Base-by-base conservation (phyloP, 352 stramenopile genomes). In the Phytopythium sindhum region DNA sequence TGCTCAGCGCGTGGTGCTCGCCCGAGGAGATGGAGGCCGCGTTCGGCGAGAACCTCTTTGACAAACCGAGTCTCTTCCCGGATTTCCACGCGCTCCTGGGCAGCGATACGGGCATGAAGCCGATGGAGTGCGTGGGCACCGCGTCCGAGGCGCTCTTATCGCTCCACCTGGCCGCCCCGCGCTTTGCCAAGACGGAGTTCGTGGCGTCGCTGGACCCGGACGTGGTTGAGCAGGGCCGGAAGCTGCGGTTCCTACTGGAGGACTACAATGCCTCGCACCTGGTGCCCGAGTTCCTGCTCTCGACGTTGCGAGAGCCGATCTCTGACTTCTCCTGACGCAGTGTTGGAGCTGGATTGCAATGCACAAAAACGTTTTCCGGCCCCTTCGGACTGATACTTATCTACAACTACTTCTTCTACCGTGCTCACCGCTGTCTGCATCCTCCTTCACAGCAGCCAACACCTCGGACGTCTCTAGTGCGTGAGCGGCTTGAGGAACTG, bases 401-500 rank as follows among this genome's bases (percentile, higher is more conserved):
- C 41, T 54, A 45, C 42, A 31, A 1, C 47, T 21, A 14, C 24
- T 19, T 11, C 28, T 50, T n/a, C n/a, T n/a, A n/a, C n/a, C n/a
- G n/a, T n/a, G n/a, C n/a, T n/a, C n/a, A 12, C n/a, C 42, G 10
- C 42, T 24, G 5, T 26, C 21, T 9, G 42, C 42, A 19, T 45
- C 6, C 39, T 26, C 26, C 42, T 47, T 4, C 44, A 4, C 55
- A 41, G 17, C n/a, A 47, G 31, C 29, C 14, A 21, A 5, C 21
- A 2, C 14, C 0, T 17, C 15, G 31, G 28, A 17, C 28, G 8
- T 8, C 35, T 15, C n/a, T 50, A 64, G 23, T 41, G 23, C n/a
- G 64, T 71, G 39, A 81, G 65, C n/a, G 72, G 68, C 67, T 84
- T 66, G 39, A 93, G 67, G 55, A 80, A 91, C 51, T 77, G 57